Base-by-base conservation (phyloP, 2,329 filamentous ascomycete species). In the Nemania sp. region DNA sequence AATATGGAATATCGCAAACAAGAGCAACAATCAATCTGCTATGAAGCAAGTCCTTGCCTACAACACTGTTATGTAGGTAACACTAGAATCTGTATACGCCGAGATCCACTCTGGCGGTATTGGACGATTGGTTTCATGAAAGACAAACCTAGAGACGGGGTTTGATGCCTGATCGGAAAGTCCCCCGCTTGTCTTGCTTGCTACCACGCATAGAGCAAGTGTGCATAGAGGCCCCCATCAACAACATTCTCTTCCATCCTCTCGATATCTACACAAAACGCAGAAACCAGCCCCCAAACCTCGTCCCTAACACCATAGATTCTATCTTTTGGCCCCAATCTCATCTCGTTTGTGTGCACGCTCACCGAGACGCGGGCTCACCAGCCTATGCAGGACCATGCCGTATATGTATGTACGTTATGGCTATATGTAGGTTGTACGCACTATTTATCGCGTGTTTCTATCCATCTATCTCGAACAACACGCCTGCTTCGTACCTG, bases 281-380 rank as follows among this genome's bases (percentile, higher is more conserved):
- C 26, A 41, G 41, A 34, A 34, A 34, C 41, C 6, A n/a, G n/a
- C n/a, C n/a, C n/a, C n/a, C n/a, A n/a, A n/a, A n/a, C n/a, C 24
- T 11, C 39, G 17, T 22, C 12, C 30, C 23, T 37, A 22, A 14
- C 43, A 31, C 24, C 43, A 22, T 26, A 24, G 40, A 44, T 26
- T 44, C 9, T 34, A 20, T 22, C 22, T 12, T n/a, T n/a, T n/a
- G n/a, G 17, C 20, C 43, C 19, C 31, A 19, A 22, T 43, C 48
- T 37, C 36, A 42, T n/a, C 36, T 31, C 31, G 15, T 36, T 42
- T 44, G 26, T 46, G 28, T 34, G n/a, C 40, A 28, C 28, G 28
- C 28, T 55, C 48, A 30, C 52, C 48, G 43, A 51, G 8, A 47
- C 42, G 48, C 42, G 42, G 37, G 50, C 42, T 47, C 36, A 19